Percentiles rank a stretch among this genome's conserved stretches.
Evolutionary conservation across 345 rosid genomes (phyloP).

Genomic region (Lepidium sativum): DNA sequence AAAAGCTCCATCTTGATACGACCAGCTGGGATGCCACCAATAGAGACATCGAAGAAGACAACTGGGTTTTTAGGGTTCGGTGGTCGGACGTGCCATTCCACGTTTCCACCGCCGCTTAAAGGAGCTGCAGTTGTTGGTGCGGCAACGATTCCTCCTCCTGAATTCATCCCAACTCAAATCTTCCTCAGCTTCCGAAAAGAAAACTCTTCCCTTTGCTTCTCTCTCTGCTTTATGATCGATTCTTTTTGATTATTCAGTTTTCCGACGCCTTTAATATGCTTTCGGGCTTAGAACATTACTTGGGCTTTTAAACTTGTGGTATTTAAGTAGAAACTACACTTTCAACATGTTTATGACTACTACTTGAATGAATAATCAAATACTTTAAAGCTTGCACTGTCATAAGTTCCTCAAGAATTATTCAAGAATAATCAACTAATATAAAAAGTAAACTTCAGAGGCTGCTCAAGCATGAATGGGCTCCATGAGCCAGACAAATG

Average conservation of each 20-base stretch:
- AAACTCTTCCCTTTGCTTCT: background rate
- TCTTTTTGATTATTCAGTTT: background rate
- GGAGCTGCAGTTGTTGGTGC: slow-evolving; percentile 15
- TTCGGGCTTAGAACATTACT: background rate
- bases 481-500: background rate
- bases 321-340: background rate
- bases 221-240: background rate
- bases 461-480: slow-evolving; percentile 1
- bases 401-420: slow-evolving; percentile 4
- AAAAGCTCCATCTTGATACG: slow-evolving; percentile 98
- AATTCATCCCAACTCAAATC: slow-evolving; percentile 30
- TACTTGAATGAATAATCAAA: background rate
- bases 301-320: background rate
- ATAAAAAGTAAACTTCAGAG: background rate
- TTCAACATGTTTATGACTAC: too few species aligned
- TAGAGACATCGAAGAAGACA: slow-evolving; percentile 87
- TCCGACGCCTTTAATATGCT: background rate
- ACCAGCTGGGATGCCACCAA: slow-evolving; percentile 88
- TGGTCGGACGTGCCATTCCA: slow-evolving; percentile 95
- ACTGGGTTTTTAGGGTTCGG: slow-evolving; percentile 92
- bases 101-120: slow-evolving; percentile 44
- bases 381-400: background rate
- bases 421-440: background rate
- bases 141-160: slow-evolving; percentile 26
- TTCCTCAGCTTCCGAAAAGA: background rate